Conservation (phyloP, 202 grass and related monocot genomes). For the Hordeum pubiflorum region DNA sequence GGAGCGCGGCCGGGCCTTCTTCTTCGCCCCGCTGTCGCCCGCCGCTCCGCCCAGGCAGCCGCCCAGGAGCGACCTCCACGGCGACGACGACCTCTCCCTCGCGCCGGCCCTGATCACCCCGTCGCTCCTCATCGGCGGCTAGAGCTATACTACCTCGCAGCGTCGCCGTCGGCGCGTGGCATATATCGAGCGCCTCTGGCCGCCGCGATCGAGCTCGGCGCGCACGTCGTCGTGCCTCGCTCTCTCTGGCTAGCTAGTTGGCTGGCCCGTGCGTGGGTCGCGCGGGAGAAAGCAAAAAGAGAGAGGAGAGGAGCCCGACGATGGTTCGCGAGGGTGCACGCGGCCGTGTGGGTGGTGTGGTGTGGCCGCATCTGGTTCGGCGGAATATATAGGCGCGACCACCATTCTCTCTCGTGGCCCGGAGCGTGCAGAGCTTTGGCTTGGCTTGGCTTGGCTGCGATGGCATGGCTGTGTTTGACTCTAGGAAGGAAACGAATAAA, state of each 20-base stretch:
- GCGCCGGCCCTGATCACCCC: background rate
- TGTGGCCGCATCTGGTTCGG: background rate
- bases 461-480: background rate
- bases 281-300: background rate
- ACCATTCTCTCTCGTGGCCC: background rate
- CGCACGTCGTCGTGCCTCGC: background rate
- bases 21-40: background rate
- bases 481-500: background rate
- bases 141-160: background rate
- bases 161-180: background rate
- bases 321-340: background rate
- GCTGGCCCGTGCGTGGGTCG: background rate
- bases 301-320: background rate
- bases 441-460: background rate
- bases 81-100: background rate
- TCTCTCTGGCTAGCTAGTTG: too few species aligned
- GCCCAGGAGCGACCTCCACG: constrained; percentile 34
- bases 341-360: background rate
- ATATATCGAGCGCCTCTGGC: background rate
- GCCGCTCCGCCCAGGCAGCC: constrained; percentile 26
- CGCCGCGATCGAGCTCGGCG: background rate
- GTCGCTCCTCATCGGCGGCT: background rate
- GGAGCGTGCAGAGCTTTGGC: background rate
- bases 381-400: constrained; percentile 11
- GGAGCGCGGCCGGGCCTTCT: constrained; percentile 35